Conservation (phyloP, 257 asterid genomes). For the Ilex asprella region DNA sequence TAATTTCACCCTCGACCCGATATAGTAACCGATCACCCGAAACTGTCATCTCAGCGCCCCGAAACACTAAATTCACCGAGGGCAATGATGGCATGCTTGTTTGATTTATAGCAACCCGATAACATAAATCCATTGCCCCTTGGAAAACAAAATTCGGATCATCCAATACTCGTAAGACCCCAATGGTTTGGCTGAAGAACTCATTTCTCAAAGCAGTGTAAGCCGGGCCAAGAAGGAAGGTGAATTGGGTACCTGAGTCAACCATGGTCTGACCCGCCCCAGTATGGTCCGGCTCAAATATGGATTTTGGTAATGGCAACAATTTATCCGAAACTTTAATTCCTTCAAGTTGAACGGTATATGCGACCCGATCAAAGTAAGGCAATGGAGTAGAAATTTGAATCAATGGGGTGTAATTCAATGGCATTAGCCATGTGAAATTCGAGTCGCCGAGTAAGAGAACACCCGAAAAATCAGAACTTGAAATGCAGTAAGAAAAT, state of each 20-base stretch:
- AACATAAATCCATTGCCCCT: background rate
- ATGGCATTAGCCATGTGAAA: too few species aligned
- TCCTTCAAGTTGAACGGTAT: background rate
- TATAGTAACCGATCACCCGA: background rate
- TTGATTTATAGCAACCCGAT: background rate
- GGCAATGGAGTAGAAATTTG: background rate
- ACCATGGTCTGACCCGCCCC: background rate
- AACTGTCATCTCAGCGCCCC: background rate
- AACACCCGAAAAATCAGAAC: too few species aligned
- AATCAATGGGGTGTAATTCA: background rate
- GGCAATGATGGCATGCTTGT: background rate
- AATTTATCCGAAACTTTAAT: background rate
- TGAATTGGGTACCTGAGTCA: background rate
- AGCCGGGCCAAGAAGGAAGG: background rate
- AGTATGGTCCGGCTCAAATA: background rate
- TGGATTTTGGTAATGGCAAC: background rate
- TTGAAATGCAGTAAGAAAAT: too few species aligned
- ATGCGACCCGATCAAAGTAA: background rate
- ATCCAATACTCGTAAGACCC: background rate
- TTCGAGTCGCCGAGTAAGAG: too few species aligned
- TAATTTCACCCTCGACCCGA: background rate
- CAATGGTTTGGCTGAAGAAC: background rate
- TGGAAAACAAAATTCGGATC: background rate
- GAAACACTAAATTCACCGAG: background rate
- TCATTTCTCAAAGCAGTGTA: background rate